A percentile compares a stretch with the other conserved stretches of the same genome.
These are phyloP conservation scores for Biscogniauxia sp. DNA, from an alignment of 2,329 filamentous ascomycete species.

Conservation along the genomic window DNA sequence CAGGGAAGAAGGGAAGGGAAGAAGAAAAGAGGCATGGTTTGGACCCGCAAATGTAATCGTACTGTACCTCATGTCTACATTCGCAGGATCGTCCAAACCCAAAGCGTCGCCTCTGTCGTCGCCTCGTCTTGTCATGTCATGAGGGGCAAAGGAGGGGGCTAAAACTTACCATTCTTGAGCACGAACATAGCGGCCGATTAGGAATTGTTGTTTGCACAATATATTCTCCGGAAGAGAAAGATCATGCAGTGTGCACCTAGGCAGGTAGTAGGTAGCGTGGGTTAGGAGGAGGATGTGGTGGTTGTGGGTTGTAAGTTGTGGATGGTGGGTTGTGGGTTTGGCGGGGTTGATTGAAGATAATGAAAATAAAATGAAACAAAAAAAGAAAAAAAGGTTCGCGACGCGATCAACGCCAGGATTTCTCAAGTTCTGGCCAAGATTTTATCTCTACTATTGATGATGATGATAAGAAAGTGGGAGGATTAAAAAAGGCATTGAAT, in stretches of 20 bases:
- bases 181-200: constrained; percentile 37
- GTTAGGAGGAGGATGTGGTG: not conserved
- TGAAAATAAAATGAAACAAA: no score
- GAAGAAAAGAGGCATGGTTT: not conserved
- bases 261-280: not conserved
- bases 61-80: not conserved
- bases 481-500: no score
- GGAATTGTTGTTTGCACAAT: not conserved
- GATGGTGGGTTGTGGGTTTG: not conserved
- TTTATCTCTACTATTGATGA: not conserved
- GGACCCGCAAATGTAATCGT: not conserved
- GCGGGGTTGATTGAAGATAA: not conserved
- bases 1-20: not conserved
- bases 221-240: not conserved
- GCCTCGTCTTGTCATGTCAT: not conserved
- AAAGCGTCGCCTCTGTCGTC: no score
- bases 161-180: constrained; percentile 40
- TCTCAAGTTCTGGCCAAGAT: not conserved
- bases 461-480: not conserved
- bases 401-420: not conserved
- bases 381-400: not conserved
- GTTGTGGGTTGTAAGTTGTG: not conserved
- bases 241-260: not conserved
- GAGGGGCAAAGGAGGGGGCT: constrained; percentile 5
- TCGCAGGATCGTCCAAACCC: constrained; percentile 7